Evolutionary conservation across 768 basidiomycete genomes (phyloP).

Genomic region (Rhizopogon vulgaris): DNA sequence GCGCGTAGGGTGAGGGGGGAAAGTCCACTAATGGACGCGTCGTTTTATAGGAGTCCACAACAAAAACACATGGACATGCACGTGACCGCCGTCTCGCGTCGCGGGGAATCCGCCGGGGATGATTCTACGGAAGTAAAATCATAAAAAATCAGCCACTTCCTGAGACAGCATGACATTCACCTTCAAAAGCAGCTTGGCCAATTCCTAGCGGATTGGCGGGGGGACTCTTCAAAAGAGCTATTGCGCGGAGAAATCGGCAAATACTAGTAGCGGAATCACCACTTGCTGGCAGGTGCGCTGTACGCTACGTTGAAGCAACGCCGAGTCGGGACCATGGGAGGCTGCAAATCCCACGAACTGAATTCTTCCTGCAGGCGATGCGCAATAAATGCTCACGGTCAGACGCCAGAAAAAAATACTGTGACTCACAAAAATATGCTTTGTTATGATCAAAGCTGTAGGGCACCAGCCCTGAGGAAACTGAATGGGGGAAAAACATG

Average conservation of each 20-base stretch:
- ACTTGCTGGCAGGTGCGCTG: constrained; percentile 1
- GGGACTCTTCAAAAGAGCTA: neutral
- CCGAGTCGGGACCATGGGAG: neutral
- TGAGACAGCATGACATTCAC: neutral
- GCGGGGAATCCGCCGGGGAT: too few species aligned
- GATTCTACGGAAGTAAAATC: constrained; percentile 6
- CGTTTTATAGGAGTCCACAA: neutral
- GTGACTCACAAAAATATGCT: neutral
- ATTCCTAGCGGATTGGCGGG: too few species aligned
- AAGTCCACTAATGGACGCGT: neutral
- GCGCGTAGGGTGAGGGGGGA: neutral
- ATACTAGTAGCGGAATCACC: neutral
- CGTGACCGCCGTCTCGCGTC: constrained; percentile 1
- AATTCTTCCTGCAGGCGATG: neutral
- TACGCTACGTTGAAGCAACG: neutral
- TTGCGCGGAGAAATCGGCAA: neutral
- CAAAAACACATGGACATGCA: constrained; percentile 3
- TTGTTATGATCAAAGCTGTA: neutral
- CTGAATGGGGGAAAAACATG: neutral
- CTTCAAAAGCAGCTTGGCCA: neutral
- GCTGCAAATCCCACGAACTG: constrained; percentile 1
- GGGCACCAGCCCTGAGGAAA: neutral
- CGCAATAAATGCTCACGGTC: neutral
- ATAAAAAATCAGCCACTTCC: neutral
- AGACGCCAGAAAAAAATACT: neutral